A percentile compares a stretch with the other conserved stretches of the same genome.
Conservation (phyloP, 1,139 yeast species). For the Debaryomyces robertsiae region DNA sequence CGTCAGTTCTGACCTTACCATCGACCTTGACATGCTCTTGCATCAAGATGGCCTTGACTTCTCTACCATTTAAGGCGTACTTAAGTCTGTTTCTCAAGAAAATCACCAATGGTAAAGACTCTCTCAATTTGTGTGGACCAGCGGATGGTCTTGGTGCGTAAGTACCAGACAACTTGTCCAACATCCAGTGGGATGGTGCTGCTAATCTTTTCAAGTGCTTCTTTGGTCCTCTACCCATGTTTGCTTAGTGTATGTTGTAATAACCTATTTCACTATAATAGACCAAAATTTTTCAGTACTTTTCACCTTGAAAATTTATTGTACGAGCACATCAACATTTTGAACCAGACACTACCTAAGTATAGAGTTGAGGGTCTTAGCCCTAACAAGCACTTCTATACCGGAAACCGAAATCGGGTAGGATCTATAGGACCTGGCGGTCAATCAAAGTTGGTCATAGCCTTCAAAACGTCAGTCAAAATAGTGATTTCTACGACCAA, state of each 20-base stretch:
- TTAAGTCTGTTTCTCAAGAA: conserved; percentile 99
- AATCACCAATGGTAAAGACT: conserved; percentile 96
- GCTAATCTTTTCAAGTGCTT: conserved; percentile 50
- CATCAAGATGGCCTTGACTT: conserved; percentile 98
- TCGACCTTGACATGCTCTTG: conserved; percentile 99
- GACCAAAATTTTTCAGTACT: conserved; percentile 13
- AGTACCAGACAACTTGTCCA: conserved; percentile 99
- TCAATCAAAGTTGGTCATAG: too few species aligned
- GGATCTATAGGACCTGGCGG: too few species aligned
- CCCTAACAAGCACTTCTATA: conserved; percentile 12
- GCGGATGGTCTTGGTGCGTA: conserved; percentile 99
- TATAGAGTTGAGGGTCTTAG: conserved; percentile 11
- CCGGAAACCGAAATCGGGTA: too few species aligned
- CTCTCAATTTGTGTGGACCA: conserved; percentile 99
- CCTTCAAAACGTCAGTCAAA: too few species aligned
- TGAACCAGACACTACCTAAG: too few species aligned
- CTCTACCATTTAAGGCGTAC: conserved; percentile 99
- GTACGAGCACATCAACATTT: conserved; percentile 2
- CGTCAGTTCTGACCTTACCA: conserved; percentile 98
- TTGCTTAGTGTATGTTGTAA: conserved; percentile 6
- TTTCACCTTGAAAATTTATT: conserved; percentile 7
- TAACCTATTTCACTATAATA: too few species aligned
- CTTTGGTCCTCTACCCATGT: conserved; percentile 40
- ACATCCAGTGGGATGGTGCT: conserved; percentile 99
- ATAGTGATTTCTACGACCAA: too few species aligned